Evolutionary conservation across 2,329 filamentous ascomycete genomes (phyloP).

Genomic region (Pseudocercospora eumusae): DNA sequence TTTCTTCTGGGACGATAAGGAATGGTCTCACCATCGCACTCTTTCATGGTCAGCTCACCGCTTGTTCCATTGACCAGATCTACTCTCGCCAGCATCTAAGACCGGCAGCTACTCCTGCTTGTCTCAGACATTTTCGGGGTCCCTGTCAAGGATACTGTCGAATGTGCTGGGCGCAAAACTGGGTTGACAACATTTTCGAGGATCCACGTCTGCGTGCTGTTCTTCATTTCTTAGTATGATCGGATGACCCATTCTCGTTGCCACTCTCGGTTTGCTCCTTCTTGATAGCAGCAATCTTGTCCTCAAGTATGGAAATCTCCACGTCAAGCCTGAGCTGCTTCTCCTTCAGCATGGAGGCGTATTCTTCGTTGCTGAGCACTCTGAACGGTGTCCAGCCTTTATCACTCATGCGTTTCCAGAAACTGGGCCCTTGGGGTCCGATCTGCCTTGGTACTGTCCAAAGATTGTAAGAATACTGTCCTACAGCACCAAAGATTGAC

Average conservation of each 20-base stretch:
- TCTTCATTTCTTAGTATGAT: background rate
- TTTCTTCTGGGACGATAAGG: background rate
- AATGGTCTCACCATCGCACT: background rate
- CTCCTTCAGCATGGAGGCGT: constrained; percentile 68
- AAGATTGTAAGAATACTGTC: constrained; percentile 58
- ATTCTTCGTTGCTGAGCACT: constrained; percentile 70
- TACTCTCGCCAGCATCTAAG: too few species aligned
- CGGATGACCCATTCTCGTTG: background rate
- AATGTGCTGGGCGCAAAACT: background rate
- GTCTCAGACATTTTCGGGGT: too few species aligned
- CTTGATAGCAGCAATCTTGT: constrained; percentile 63
- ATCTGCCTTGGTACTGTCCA: constrained; percentile 41
- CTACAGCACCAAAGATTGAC: constrained; percentile 57
- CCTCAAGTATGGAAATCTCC: constrained; percentile 76
- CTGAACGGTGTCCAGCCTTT: constrained; percentile 73
- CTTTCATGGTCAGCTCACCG: background rate
- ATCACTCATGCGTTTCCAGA: constrained; percentile 55
- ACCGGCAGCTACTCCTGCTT: too few species aligned
- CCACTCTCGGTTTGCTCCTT: constrained; percentile 24
- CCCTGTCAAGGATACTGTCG: too few species aligned
- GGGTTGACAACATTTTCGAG: background rate
- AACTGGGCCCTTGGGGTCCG: constrained; percentile 41
- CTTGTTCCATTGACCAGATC: too few species aligned
- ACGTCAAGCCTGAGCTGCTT: constrained; percentile 71
- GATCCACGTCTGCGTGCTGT: background rate